Percentiles rank a stretch among this genome's conserved stretches.
Evolutionary conservation across 2,329 filamentous ascomycete genomes (phyloP).

Genomic region (Ophiostoma sp.): DNA sequence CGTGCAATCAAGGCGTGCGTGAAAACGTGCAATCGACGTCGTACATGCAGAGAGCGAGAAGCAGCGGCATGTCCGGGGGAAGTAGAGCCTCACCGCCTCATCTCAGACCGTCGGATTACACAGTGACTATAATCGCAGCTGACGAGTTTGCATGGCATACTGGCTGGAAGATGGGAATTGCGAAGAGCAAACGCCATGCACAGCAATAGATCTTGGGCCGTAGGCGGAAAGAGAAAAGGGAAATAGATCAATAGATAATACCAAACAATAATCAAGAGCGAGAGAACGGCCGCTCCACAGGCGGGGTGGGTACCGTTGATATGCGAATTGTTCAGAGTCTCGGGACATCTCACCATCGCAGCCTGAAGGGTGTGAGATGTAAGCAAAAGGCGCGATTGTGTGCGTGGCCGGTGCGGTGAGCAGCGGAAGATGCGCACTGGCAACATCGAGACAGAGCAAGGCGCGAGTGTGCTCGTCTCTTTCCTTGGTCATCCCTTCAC

Average conservation of each 20-base stretch:
- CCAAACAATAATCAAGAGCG: background rate
- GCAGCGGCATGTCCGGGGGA: too few relatives aligned
- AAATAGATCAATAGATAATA: background rate
- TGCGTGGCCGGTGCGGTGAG: background rate
- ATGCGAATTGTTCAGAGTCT: conserved; percentile 5
- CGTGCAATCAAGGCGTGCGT: too few relatives aligned
- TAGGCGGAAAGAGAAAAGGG: background rate
- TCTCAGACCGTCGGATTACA: too few relatives aligned
- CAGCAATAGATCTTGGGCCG: too few relatives aligned
- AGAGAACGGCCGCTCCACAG: conserved; percentile 9
- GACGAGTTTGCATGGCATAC: too few relatives aligned
- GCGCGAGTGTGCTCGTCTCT: background rate
- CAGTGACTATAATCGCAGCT: too few relatives aligned
- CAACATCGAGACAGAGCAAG: background rate
- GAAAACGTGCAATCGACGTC: too few relatives aligned
- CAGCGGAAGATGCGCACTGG: background rate
- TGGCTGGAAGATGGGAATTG: too few relatives aligned
- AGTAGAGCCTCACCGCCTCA: too few relatives aligned
- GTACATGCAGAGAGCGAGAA: too few relatives aligned
- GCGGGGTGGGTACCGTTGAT: conserved; percentile 4
- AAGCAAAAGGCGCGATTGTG: background rate
- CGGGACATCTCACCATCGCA: background rate
- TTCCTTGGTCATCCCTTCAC: too few relatives aligned
- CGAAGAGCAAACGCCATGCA: too few relatives aligned
- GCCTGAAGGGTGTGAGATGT: conserved; percentile 2